Percentiles rank a stretch among this genome's conserved stretches.
phyloP scores from a whole-genome alignment of 2,329 filamentous ascomycete species.

The Thelonectria olida region DNA sequence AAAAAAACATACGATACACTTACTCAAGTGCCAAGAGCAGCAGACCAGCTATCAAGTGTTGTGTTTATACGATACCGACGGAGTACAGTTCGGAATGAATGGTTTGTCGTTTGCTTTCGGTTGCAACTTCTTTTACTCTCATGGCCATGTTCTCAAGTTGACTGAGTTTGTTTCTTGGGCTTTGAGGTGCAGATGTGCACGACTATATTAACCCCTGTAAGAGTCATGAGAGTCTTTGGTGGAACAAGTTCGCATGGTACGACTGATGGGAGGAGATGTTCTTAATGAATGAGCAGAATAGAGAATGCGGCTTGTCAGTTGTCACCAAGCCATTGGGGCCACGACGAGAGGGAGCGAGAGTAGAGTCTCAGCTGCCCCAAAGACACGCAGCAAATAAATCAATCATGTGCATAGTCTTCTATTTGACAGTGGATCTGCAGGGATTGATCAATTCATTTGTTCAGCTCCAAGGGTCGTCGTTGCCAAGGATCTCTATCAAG shows the following conservation, averaged over 20 bases:
- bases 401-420: too few relatives aligned
- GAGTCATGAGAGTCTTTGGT: too few relatives aligned
- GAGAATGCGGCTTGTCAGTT: too few relatives aligned
- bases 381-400: too few relatives aligned
- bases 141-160: neutral
- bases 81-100: neutral
- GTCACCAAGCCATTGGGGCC: too few relatives aligned
- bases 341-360: too few relatives aligned
- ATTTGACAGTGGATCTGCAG: neutral
- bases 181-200: neutral
- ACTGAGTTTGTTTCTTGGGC: neutral
- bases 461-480: neutral
- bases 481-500: neutral
- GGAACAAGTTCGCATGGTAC: neutral
- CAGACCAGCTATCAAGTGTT: neutral
- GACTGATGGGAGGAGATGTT: too few relatives aligned
- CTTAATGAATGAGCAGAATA: too few relatives aligned
- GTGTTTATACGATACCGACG: too few relatives aligned
- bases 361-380: too few relatives aligned
- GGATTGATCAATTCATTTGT: neutral
- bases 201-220: too few relatives aligned
- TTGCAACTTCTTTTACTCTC: neutral
- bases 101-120: neutral
- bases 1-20: slow-evolving; percentile 20
- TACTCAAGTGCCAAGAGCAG: slow-evolving; percentile 2